These are phyloP conservation scores for Aspergillus heteromorphus DNA, from an alignment of 495 filamentous ascomycete species.

Conservation along the genomic window DNA sequence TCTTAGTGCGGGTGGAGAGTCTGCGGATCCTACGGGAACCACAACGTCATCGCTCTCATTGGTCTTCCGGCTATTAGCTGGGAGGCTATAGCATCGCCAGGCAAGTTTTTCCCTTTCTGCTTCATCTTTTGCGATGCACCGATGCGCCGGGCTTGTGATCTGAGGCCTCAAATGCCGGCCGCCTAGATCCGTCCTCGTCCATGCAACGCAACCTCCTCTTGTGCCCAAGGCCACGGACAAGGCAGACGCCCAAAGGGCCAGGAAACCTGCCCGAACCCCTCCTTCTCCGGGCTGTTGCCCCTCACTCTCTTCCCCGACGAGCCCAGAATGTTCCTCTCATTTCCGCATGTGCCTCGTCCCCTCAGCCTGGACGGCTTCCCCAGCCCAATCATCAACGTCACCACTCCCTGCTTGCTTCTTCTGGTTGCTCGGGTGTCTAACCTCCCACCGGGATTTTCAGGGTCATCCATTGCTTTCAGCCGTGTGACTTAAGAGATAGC, in stretches of 20 bases:
- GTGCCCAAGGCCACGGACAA: neutral
- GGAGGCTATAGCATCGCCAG: neutral
- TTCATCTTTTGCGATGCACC: neutral
- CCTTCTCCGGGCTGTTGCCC: neutral
- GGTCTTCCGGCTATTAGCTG: neutral
- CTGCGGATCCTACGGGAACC: slow-evolving; percentile 9
- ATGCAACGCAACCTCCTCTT: neutral
- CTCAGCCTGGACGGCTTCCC: slow-evolving; percentile 1
- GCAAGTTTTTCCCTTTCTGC: slow-evolving; percentile 1
- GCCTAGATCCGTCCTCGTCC: slow-evolving; percentile 11
- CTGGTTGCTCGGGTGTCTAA: slow-evolving; percentile 11
- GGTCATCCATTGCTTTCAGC: slow-evolving; percentile 2
- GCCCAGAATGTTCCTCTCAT: slow-evolving; percentile 13
- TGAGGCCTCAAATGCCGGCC: neutral
- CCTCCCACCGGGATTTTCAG: slow-evolving; percentile 11
- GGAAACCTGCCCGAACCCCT: slow-evolving; percentile 5
- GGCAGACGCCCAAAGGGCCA: neutral
- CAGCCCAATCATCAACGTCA: slow-evolving; percentile 10
- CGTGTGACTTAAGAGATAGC: slow-evolving; percentile 4
- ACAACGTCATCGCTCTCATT: slow-evolving; percentile 9
- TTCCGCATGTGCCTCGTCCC: neutral
- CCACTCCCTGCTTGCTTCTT: slow-evolving; percentile 2
- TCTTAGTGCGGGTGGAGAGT: slow-evolving; percentile 3
- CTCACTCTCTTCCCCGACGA: neutral
- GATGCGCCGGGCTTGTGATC: neutral